A percentile compares a stretch with the other conserved stretches of the same genome.
Conservation (phyloP, 495 filamentous ascomycete genomes). For the Sphaerosporella brunnea region DNA sequence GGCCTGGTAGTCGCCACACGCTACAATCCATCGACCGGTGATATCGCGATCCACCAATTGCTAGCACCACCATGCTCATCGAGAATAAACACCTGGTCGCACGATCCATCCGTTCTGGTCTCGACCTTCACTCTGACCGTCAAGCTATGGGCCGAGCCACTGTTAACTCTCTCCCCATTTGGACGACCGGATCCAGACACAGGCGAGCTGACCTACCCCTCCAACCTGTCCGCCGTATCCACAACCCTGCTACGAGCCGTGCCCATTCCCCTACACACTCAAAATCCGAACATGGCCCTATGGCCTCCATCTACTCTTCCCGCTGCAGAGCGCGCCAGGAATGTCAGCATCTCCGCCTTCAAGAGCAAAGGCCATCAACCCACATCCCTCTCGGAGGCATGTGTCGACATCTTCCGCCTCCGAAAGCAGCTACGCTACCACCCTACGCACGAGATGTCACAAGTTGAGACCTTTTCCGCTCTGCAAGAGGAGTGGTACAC, state of each 20-base stretch:
- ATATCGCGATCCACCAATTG: constrained; percentile 68
- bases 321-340: constrained; percentile 36
- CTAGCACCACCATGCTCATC: constrained; percentile 47
- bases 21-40: constrained; percentile 51
- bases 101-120: constrained; percentile 50
- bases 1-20: constrained; percentile 56
- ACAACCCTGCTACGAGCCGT: neutral
- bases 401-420: constrained; percentile 50
- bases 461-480: constrained; percentile 57
- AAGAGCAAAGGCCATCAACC: constrained; percentile 34
- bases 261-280: neutral
- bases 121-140: constrained; percentile 53
- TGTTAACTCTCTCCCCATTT: constrained; percentile 44
- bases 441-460: constrained; percentile 37
- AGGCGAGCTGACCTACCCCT: constrained; percentile 37
- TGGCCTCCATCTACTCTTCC: constrained; percentile 69
- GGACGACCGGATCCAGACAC: constrained; percentile 23
- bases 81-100: constrained; percentile 29
- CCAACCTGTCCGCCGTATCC: constrained; percentile 29
- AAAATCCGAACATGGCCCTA: constrained; percentile 29
- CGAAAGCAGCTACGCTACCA: constrained; percentile 45
- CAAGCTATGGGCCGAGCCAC: constrained; percentile 50
- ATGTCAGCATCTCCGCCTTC: constrained; percentile 29
- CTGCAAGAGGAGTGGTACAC: constrained; percentile 54
- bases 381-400: constrained; percentile 34